Base-by-base conservation (phyloP, 208 protist genomes). In the Leishmania tropica region DNA sequence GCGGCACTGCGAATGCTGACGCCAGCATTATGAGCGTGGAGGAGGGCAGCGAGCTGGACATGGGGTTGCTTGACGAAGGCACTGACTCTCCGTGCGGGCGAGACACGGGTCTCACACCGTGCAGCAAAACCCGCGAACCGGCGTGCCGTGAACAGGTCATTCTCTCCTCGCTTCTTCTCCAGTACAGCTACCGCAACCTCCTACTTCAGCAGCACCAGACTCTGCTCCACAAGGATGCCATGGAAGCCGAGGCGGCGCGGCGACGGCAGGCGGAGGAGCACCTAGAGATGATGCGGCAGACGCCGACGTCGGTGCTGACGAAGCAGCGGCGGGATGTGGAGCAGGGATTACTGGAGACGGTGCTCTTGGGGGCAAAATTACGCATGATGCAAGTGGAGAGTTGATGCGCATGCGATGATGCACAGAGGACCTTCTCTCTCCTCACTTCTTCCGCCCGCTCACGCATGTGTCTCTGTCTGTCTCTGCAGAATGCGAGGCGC, bases 141-240 rank as follows among this genome's bases (percentile, higher is more conserved):
- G 79, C 75, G n/a, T 76, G 76, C 76, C 80, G 78, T 21, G 80
- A 90, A 48, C 84, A 90, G 40, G 83, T 85, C 31, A 72, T 94
- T 37, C 77, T 96, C 21, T 85, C 85, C 4, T 90, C 90, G 1
- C 83, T 88, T 48, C 31, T 95, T 67, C 78, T 96, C 35, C 83
- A 90, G 70, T 85, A 90, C 71, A 86, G 88, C 58, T 93, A 93
- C 72, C 87, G 88, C 71, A 94, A 93, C 62, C 77, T 95, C 35
- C 75, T 93, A 75, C 80, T 94, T 60, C 91, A 94, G 83, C 93
- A 96, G 78, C 92, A 88, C 67, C 54, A 87, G 31, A 83, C 89
- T 19, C 83, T 96, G 17, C 79, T 90, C 13, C 65, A 82, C 65
- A 85, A 83, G 70, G 78, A 81, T 75, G 74, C 62, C 53, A 58